A percentile compares a stretch with the other conserved stretches of the same genome.
These are phyloP conservation scores for Fusarium coffeatum DNA, from an alignment of 2,329 filamentous ascomycete genomes.

Conservation along the genomic window DNA sequence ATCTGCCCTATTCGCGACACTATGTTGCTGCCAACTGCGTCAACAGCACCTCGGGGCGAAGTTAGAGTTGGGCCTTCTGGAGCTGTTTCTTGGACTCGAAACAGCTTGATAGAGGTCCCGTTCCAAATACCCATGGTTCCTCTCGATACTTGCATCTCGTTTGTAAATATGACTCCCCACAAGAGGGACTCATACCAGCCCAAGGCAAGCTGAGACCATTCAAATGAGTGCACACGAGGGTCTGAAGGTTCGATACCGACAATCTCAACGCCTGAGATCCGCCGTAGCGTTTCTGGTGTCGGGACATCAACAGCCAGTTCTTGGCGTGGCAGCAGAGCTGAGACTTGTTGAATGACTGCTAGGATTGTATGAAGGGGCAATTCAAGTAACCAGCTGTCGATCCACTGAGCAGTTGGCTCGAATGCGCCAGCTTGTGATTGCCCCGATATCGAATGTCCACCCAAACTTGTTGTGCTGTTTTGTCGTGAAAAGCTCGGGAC, in stretches of 20 bases:
- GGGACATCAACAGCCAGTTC: constrained; percentile 57
- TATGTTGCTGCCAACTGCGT: constrained; percentile 91
- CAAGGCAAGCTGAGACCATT: constrained; percentile 90
- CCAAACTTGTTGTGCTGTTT: constrained; percentile 87
- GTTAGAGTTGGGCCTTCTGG: constrained; percentile 83
- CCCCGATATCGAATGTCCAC: constrained; percentile 69
- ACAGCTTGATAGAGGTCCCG: constrained; percentile 86
- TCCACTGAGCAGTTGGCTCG: constrained; percentile 84
- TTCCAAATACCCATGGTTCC: constrained; percentile 96
- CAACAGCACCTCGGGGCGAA: constrained; percentile 88
- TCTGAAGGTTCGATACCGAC: constrained; percentile 79
- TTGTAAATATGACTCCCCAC: constrained; percentile 92
- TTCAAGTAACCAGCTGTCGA: constrained; percentile 93
- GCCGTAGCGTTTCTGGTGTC: constrained; percentile 61
- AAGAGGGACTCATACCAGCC: constrained; percentile 97
- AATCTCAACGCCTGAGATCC: constrained; percentile 71
- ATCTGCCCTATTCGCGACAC: constrained; percentile 87
- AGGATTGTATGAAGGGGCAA: constrained; percentile 89
- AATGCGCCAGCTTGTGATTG: constrained; percentile 72
- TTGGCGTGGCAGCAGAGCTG: constrained; percentile 66
- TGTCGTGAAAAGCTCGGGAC: constrained; percentile 86
- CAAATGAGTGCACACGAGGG: constrained; percentile 86
- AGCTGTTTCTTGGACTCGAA: constrained; percentile 87
- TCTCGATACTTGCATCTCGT: constrained; percentile 87
- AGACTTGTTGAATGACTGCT: constrained; percentile 76